These are phyloP conservation scores for Candida railenensis DNA, from an alignment of 805 yeast genomes.

Conservation along the genomic window DNA sequence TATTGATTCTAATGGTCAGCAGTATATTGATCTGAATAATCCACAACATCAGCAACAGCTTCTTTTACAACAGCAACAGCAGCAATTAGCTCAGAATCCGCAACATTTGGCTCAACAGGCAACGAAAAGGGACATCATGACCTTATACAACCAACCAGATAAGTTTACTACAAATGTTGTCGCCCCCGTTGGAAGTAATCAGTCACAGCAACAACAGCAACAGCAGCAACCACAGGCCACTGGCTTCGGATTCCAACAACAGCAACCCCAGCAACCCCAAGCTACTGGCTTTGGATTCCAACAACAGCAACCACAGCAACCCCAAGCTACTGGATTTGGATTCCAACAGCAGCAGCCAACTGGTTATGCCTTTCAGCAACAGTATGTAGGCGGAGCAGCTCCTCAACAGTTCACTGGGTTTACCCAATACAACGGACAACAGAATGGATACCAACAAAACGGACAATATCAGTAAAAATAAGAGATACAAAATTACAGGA, in stretches of 20 bases:
- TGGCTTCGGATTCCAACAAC: constrained; percentile 3
- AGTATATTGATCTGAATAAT: constrained; percentile 49
- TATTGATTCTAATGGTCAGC: constrained; percentile 68
- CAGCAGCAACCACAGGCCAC: constrained; percentile 5
- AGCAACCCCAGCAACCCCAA: constrained; percentile 6
- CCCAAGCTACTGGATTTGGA: constrained; percentile 8
- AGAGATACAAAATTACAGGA: neutral
- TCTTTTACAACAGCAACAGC: constrained; percentile 31
- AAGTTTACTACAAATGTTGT: constrained; percentile 26
- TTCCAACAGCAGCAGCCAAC: constrained; percentile 7
- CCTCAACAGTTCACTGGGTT: constrained; percentile 1
- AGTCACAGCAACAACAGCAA: constrained; percentile 11
- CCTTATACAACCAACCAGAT: constrained; percentile 42
- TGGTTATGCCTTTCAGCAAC: constrained; percentile 4
- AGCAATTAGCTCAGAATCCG: constrained; percentile 17
- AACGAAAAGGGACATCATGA: constrained; percentile 37
- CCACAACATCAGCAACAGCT: constrained; percentile 44
- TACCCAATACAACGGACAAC: neutral
- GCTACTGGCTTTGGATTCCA: neutral
- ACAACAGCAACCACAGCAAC: constrained; percentile 6
- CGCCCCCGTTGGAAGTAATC: constrained; percentile 15
- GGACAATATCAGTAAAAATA: neutral
- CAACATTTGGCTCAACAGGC: constrained; percentile 28
- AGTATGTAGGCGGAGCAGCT: constrained; percentile 3
- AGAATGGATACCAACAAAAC: neutral